Conservation (phyloP, 177 flowering plant genomes). For the Vitis hybrid region DNA sequence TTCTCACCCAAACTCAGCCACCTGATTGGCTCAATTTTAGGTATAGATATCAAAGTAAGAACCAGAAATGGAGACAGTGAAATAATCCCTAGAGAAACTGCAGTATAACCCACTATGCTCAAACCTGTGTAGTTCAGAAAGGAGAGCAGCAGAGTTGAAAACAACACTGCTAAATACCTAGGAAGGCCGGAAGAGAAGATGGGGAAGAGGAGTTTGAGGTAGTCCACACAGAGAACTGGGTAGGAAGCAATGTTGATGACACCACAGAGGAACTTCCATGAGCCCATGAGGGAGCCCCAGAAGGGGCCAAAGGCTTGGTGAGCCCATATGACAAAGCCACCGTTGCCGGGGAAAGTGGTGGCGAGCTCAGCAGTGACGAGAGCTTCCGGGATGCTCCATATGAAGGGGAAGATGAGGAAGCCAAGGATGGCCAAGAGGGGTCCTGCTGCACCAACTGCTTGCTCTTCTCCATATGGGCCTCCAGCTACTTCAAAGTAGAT, state of each 20-base stretch:
- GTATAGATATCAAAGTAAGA: slow-evolving; percentile 22
- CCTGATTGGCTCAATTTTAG: slow-evolving; percentile 24
- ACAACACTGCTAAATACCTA: slow-evolving; percentile 15
- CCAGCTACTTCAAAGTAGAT: slow-evolving; percentile 45
- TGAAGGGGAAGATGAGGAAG: slow-evolving; percentile 38
- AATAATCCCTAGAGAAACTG: slow-evolving; percentile 23
- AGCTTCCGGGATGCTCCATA: slow-evolving; percentile 41
- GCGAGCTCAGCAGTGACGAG: slow-evolving; percentile 39
- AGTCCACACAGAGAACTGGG: slow-evolving; percentile 34
- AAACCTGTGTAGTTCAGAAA: slow-evolving; percentile 38
- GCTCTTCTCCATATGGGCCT: slow-evolving; percentile 41
- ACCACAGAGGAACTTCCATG: slow-evolving; percentile 36
- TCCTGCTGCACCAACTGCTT: slow-evolving; percentile 34
- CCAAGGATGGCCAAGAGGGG: slow-evolving; percentile 38
- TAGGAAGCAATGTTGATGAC: slow-evolving; percentile 35
- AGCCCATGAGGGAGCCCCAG: slow-evolving; percentile 38
- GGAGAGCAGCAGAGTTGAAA: slow-evolving; percentile 22
- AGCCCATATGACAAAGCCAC: slow-evolving; percentile 46
- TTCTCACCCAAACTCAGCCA: slow-evolving; percentile 33
- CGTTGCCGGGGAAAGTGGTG: slow-evolving; percentile 43
- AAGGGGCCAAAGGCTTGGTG: slow-evolving; percentile 37
- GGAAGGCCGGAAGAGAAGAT: slow-evolving; percentile 21
- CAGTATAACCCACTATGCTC: slow-evolving; percentile 32
- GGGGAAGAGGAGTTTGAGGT: slow-evolving; percentile 24
- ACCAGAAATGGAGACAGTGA: slow-evolving; percentile 30